Evolutionary conservation across 1,284 basidiomycete species (phyloP), one percentile per base, ranked within the genome.

Genomic region (Sporisorium sorghi): DNA sequence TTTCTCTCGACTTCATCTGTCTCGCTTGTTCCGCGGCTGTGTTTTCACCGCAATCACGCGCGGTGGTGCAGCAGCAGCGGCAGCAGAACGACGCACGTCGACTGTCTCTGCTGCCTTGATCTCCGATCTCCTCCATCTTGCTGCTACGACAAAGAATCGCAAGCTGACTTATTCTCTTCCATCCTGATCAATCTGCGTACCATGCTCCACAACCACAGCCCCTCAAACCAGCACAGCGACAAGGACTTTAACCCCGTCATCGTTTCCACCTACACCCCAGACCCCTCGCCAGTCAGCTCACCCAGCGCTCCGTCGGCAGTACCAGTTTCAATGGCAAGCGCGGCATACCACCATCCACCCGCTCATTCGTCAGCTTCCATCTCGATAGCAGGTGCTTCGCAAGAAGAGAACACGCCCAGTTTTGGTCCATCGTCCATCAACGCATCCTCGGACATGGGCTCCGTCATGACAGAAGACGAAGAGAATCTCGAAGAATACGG

Each of bases 401-500:
- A 64, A 64, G 73, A 76, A 5, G 68, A 72, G 42, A 58, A 64
- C 28, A 67, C 66, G 3, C 46, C 54, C 24, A 75, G 73, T 40
- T 77, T 55, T 40, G 68, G 58, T 11, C 65, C 72, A 5, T 75
- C 72, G 3, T 77, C 76, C 30, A 42, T 69, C 30, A 73, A 72
- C 33, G 73, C 68, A 33, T 73, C 73, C 6, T 76, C 73, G 28
- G 73, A 76, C 44, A 68, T 76, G 73, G 77, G 68, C 28, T 79
- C 76, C n/a, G 81, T 83, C 37, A 73, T 80, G 56, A 84, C 83
- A n/a, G 84, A 85, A 66, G 86, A 86, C 62, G 86, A 86, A 62
- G 86, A 86, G 58, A 85, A 86, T 58, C 77, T 80, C 32, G 85
- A 86, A 58, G 86, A 86, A 63, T 85, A 85, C 58, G 80, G 82